phyloP scores from a whole-genome alignment of 1,284 basidiomycete species.

The Schizopora paradoxa region DNA sequence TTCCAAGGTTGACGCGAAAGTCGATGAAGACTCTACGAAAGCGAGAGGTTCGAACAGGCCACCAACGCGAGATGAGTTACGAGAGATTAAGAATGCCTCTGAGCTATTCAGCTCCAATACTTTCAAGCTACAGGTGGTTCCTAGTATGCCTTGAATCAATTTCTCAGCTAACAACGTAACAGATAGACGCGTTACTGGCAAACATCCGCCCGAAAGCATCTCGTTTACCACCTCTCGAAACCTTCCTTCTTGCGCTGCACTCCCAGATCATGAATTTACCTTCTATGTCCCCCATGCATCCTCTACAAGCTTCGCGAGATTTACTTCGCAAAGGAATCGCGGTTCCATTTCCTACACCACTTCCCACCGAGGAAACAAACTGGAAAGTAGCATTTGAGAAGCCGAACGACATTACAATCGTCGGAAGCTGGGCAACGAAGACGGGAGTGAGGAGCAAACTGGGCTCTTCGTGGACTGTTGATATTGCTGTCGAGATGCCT shows the following conservation, averaged over 20 bases:
- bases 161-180: slow-evolving; percentile 16
- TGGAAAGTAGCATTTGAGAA: slow-evolving; percentile 73
- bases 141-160: slow-evolving; percentile 19
- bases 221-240: slow-evolving; percentile 50
- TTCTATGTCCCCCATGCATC: slow-evolving; percentile 55
- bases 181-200: slow-evolving; percentile 80
- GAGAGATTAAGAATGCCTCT: slow-evolving; percentile 68
- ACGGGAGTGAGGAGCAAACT: slow-evolving; percentile 62
- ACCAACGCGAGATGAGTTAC: slow-evolving; percentile 70
- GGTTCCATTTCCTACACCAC: slow-evolving; percentile 60
- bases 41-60: slow-evolving; percentile 37
- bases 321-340: slow-evolving; percentile 46
- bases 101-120: slow-evolving; percentile 80
- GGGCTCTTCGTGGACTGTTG: slow-evolving; percentile 63
- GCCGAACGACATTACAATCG: slow-evolving; percentile 60
- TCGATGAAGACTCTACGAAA: slow-evolving; percentile 21
- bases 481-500: slow-evolving; percentile 87
- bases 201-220: slow-evolving; percentile 68
- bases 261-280: slow-evolving; percentile 54
- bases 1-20: too few species aligned
- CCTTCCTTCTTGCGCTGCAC: slow-evolving; percentile 59
- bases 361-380: slow-evolving; percentile 64
- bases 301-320: slow-evolving; percentile 52
- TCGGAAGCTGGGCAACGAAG: slow-evolving; percentile 75
- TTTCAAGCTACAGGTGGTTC: slow-evolving; percentile 70